Base-by-base conservation (phyloP, 1,284 basidiomycete genomes). In the Leccinum griseonigrum region DNA sequence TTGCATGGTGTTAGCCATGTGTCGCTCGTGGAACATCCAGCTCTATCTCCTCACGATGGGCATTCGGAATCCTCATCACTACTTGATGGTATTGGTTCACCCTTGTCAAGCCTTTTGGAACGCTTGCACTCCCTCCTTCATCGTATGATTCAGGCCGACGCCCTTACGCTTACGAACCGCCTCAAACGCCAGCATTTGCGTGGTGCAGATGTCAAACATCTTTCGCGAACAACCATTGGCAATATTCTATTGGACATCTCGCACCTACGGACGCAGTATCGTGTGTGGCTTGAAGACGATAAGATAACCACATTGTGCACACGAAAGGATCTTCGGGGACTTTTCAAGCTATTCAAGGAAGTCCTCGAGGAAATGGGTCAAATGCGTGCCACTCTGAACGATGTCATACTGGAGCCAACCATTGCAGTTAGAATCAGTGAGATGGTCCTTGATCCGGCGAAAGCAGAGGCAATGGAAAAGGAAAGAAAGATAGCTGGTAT, bases 101-200 rank as follows among this genome's bases (percentile, higher is more conserved):
- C 83, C 16, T 77, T 94, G 32, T 77, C 85, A 52, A 75, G 78
- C 9, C 77, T 97, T 22, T 76, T 96, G 57, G 94, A 96, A 46
- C 88, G 90, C 65, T 79, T 91, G 58, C 76, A 81, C 31, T 79
- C 83, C 29, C 77, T 97, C 11, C 80, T 93, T 57, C 83, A 80
- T 58, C 86, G 90, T 18, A 81, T 98, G 65, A 78, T 83, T 16
- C 87, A 91, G 65, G 90, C 95, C 1, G 96, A 99, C 68, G 89
- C 96, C 1, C 82, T 91, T 31, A 95, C 94, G 0, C 81, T 99
- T 46, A 92, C 92, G 51, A 91, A 91, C 62, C 87, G 97, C 14
- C 81, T 99, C 51, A 97, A 95, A 76, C 89, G 95, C 54, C 97
- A 98, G 67, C 86, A 96, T 69, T 82, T 98, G 2, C 90, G 85